phyloP scores from a whole-genome alignment of 495 filamentous ascomycete species.

The Cercophora sp. region DNA sequence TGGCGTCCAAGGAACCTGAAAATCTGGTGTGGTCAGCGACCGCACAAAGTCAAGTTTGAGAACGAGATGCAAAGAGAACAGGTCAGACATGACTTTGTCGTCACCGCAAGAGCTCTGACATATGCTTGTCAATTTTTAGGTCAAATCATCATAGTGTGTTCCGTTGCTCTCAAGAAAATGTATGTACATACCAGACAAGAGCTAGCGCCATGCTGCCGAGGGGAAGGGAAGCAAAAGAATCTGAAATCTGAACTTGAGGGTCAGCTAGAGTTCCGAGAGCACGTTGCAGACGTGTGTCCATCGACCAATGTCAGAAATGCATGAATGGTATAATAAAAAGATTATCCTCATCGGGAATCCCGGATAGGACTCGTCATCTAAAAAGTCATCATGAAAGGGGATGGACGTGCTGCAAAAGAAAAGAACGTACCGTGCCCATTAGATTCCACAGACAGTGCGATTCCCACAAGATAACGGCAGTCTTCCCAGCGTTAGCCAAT shows the following conservation, averaged over 20 bases:
- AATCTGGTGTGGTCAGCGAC: conserved; percentile 22
- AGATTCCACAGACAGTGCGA: too few relatives aligned
- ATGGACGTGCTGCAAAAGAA: not conserved
- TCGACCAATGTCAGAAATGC: conserved; percentile 53
- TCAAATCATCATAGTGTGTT: conserved; percentile 70
- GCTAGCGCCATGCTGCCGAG: too few relatives aligned
- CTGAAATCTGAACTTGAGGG: conserved; percentile 6
- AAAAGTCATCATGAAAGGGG: conserved; percentile 57
- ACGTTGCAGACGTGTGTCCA: not conserved
- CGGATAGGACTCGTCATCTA: conserved; percentile 90
- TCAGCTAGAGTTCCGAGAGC: conserved; percentile 11
- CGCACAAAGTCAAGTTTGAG: not conserved
- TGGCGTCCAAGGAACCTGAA: not conserved
- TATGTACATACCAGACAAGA: too few relatives aligned
- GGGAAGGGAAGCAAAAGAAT: too few relatives aligned
- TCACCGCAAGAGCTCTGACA: conserved; percentile 72
- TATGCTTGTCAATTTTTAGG: conserved; percentile 77
- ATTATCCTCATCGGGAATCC: conserved; percentile 73
- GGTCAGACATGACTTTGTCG: conserved; percentile 51
- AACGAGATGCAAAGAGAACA: conserved; percentile 27
- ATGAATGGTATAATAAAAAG: conserved; percentile 75
- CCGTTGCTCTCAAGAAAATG: too few relatives aligned
- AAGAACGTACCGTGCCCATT: conserved; percentile 19
- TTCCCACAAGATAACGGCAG: not conserved
- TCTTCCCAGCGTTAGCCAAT: conserved; percentile 14